A percentile compares a stretch with the other conserved stretches of the same genome.
phyloP scores from a whole-genome alignment of 208 protist genomes.

The Wallacemonas sp. region DNA sequence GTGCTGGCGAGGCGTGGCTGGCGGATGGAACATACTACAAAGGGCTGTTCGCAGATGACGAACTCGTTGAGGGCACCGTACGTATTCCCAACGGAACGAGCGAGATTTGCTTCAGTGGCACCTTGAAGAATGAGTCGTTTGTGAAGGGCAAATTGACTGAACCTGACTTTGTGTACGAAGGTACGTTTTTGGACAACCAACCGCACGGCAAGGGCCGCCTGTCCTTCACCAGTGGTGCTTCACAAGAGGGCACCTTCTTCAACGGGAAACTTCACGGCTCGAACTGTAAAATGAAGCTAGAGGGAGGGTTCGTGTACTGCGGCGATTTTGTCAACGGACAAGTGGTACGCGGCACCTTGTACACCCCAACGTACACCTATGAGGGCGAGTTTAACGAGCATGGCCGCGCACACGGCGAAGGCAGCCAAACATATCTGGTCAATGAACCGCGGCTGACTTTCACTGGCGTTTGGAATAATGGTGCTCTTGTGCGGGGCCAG shows the following conservation, averaged over 20 bases:
- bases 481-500: slow-evolving; percentile 72
- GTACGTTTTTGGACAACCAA: slow-evolving; percentile 79
- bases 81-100: slow-evolving; percentile 84
- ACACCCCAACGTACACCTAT: slow-evolving; percentile 90
- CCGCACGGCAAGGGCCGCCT: slow-evolving; percentile 85
- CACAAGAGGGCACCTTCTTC: slow-evolving; percentile 88
- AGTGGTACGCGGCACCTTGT: slow-evolving; percentile 79
- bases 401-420: slow-evolving; percentile 85
- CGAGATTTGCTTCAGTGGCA: slow-evolving; percentile 83
- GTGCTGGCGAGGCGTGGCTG: slow-evolving; percentile 82
- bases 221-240: slow-evolving; percentile 69
- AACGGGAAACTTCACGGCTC: slow-evolving; percentile 85
- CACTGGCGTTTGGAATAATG: slow-evolving; percentile 86
- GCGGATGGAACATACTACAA: slow-evolving; percentile 86
- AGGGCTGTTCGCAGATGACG: slow-evolving; percentile 73
- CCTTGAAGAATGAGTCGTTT: slow-evolving; percentile 81
- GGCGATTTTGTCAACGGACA: slow-evolving; percentile 86
- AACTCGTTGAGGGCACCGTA: slow-evolving; percentile 82
- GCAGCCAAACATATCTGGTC: slow-evolving; percentile 83
- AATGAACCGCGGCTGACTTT: slow-evolving; percentile 85
- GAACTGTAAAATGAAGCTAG: slow-evolving; percentile 88
- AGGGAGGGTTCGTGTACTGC: slow-evolving; percentile 88
- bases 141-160: slow-evolving; percentile 74
- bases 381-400: slow-evolving; percentile 91
- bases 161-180: slow-evolving; percentile 85